Evolutionary conservation across 306 rosid species (phyloP).

Genomic region (Quercus rubra): DNA sequence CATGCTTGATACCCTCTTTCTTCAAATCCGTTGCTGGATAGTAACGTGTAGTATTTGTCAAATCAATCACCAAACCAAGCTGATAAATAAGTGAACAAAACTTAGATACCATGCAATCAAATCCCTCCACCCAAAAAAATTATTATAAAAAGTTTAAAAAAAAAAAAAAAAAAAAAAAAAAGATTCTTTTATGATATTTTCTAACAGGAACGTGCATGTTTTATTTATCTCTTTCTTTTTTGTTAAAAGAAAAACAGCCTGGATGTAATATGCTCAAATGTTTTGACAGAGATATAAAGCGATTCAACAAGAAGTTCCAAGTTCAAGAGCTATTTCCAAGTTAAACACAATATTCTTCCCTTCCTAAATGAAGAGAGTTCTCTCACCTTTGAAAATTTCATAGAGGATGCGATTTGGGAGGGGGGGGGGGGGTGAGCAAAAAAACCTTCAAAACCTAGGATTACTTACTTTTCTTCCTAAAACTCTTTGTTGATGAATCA

Average conservation of each 20-base stretch:
- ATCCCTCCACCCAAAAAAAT: too few relatives aligned
- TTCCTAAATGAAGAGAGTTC: background rate
- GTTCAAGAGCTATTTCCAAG: background rate
- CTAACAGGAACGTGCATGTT: background rate
- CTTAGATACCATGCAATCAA: conserved; percentile 3
- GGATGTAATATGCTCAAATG: background rate
- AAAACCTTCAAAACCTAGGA: background rate
- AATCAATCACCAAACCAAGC: conserved; percentile 98
- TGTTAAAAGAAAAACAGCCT: background rate
- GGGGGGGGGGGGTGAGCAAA: background rate
- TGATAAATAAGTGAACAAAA: conserved; percentile 45
- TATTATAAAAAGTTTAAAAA: too few relatives aligned
- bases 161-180: background rate
- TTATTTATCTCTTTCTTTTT: background rate
- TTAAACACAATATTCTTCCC: background rate
- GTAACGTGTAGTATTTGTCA: conserved; percentile 89
- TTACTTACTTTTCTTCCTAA: conserved; percentile 78
- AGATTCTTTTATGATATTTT: background rate
- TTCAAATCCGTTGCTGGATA: conserved; percentile 78
- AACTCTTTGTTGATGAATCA: conserved; percentile 91
- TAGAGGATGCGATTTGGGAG: background rate
- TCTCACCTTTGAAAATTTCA: background rate
- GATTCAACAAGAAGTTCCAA: background rate
- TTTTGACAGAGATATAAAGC: background rate
- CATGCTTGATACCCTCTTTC: conserved; percentile 94